Percentiles rank a stretch among this genome's conserved stretches.
phyloP scores from a whole-genome alignment of 352 stramenopile genomes.

The Globisporangium alternatum region DNA sequence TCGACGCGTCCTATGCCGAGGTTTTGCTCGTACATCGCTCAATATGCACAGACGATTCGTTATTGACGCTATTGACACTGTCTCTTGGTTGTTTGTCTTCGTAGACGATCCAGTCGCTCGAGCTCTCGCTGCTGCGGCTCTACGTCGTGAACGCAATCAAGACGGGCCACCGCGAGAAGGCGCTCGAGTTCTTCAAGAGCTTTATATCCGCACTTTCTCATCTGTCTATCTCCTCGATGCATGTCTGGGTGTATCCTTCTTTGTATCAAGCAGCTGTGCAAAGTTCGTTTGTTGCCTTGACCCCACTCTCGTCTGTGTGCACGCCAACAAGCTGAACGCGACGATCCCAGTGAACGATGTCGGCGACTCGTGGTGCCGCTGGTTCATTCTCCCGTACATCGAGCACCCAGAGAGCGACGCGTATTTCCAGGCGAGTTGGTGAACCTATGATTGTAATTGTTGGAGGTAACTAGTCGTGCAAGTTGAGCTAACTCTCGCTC shows the following conservation, averaged over 20 bases:
- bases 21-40: constrained; percentile 18
- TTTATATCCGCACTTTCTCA: constrained; percentile 36
- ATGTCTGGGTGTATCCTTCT: background rate
- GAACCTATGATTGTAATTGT: background rate
- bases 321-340: constrained; percentile 68
- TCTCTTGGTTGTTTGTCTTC: background rate
- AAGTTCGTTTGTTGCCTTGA: constrained; percentile 16
- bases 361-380: constrained; percentile 64
- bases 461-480: background rate
- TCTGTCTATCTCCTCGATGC: background rate
- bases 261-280: background rate
- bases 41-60: background rate
- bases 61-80: background rate
- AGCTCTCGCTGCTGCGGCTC: constrained; percentile 63
- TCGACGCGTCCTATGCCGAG: constrained; percentile 66
- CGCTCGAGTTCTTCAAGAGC: constrained; percentile 70
- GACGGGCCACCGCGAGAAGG: constrained; percentile 60
- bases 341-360: constrained; percentile 23
- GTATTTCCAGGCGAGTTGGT: constrained; percentile 54
- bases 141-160: constrained; percentile 83
- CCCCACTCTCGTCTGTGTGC: background rate
- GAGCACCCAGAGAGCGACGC: constrained; percentile 64
- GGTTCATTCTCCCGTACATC: constrained; percentile 83
- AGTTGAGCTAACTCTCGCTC: background rate
- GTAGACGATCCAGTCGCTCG: constrained; percentile 64